Percentiles rank a stretch among this genome's conserved stretches.
Conservation (phyloP, 2,329 filamentous ascomycete genomes). For the Teratosphaeria gauchensis region DNA sequence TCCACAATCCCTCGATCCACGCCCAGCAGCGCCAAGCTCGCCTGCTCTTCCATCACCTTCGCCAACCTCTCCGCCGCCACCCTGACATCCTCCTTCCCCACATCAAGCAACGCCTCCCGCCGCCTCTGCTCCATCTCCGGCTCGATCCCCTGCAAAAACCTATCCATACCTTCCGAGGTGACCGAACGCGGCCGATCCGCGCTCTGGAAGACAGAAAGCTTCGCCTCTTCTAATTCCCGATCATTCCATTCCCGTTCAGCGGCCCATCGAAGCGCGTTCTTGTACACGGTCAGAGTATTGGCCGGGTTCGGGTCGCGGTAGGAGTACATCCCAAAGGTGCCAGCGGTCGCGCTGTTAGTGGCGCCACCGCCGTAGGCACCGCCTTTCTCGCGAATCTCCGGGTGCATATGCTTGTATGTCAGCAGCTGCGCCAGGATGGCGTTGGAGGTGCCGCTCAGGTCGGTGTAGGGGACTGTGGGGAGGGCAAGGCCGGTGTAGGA, state of each 20-base stretch:
- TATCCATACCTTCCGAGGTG: constrained; percentile 74
- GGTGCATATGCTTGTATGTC: constrained; percentile 92
- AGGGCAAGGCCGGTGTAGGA: constrained; percentile 83
- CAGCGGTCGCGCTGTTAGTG: constrained; percentile 68
- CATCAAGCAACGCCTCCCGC: constrained; percentile 77
- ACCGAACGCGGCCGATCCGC: constrained; percentile 84
- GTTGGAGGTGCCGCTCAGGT: constrained; percentile 61
- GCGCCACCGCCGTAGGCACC: constrained; percentile 92
- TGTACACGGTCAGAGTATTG: constrained; percentile 80
- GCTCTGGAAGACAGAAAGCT: constrained; percentile 85
- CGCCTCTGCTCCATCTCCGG: constrained; percentile 81
- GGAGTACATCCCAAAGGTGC: constrained; percentile 87
- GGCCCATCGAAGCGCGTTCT: constrained; percentile 72
- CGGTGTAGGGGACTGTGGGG: constrained; percentile 74
- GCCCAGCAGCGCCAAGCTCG: constrained; percentile 61
- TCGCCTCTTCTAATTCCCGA: constrained; percentile 87
- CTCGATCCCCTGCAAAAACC: constrained; percentile 76
- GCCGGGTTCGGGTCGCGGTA: constrained; percentile 93
- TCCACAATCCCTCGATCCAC: constrained; percentile 69
- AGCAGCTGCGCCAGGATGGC: constrained; percentile 85
- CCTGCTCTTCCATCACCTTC: constrained; percentile 43
- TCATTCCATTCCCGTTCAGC: constrained; percentile 70
- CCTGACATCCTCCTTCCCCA: constrained; percentile 69
- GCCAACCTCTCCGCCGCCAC: constrained; percentile 74
- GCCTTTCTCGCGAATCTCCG: constrained; percentile 95